Conservation (phyloP, 805 yeast genomes). For the Sugiyamaella marilandica region DNA sequence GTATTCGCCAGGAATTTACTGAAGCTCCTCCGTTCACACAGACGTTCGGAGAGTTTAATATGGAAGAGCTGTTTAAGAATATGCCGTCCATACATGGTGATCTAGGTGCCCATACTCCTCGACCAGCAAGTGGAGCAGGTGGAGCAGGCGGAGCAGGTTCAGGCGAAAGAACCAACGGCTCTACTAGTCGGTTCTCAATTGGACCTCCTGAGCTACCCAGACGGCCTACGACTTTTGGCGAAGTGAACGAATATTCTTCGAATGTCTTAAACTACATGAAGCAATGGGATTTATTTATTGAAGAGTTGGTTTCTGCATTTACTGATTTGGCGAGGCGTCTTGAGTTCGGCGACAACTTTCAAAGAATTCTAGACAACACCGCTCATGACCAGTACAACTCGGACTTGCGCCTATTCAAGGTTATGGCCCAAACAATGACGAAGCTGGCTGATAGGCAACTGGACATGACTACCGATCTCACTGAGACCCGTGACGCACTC, state of each 20-base stretch:
- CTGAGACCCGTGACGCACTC: too few species aligned
- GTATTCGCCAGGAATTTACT: constrained; percentile 10
- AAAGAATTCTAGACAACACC: too few species aligned
- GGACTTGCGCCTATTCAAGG: too few species aligned
- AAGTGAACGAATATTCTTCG: background rate
- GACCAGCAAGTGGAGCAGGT: background rate
- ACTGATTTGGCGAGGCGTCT: too few species aligned
- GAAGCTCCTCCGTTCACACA: constrained; percentile 29
- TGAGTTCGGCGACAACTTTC: too few species aligned
- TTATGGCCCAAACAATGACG: too few species aligned
- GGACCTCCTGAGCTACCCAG: background rate
- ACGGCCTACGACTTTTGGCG: background rate
- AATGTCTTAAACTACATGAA: background rate
- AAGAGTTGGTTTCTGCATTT: background rate
- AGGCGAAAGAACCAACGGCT: background rate
- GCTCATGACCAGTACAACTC: too few species aligned
- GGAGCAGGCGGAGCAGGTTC: background rate
- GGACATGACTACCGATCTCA: too few species aligned
- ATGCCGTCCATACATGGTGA: constrained; percentile 1
- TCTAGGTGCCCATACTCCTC: too few species aligned
- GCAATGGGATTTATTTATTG: background rate
- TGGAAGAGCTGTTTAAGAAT: constrained; percentile 22
- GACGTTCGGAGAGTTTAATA: constrained; percentile 27
- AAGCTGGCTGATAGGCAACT: too few species aligned
- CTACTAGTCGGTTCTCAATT: too few species aligned